Evolutionary conservation across 768 basidiomycete species (phyloP), one percentile per base, ranked within the genome.

Genomic region (Suillus decipiens): DNA sequence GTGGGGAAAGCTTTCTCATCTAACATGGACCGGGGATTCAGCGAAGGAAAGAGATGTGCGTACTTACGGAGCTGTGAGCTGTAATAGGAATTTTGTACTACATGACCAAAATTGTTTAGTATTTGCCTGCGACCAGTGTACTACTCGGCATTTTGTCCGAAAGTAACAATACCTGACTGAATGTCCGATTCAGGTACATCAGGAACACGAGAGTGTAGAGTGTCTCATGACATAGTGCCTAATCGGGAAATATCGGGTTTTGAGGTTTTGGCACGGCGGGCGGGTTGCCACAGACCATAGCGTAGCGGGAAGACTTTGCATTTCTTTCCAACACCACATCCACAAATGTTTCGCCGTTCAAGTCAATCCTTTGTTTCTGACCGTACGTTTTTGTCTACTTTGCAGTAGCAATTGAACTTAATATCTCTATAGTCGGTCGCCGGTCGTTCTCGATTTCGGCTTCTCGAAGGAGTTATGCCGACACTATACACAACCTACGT

Each of bases 401-500:
- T 31, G 5, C 31, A 36, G 19, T 14, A 34, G 47, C 65, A 2
- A 66, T 36, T 4, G 12, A 37, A 36, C n/a, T 11, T 22, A 60
- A 57, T 43, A 17, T 63, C 45, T 33, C 41, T 24, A 28, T 66
- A 88, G 86, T 78, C 71, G 87, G 88, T 81, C 85, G 86, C 81
- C 83, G 95, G 81, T 80, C 89, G 67, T 93, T 96, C 82, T 88
- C 93, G 55, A 84, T 86, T 70, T 91, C 95, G 68, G 84, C 85
- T 50, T 73, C 87, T 68, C 85, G 92, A 70, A 82, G 79, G 67
- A 87, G 85, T 71, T 99, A 99, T 76, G 93, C 89, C 61, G 90
- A 92, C 73, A 95, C 94, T 56, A 89, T 95, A 73, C 82, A 85
- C 73, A 99, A 98, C 81, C 86, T 99, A 67, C 87, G 89, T 69